A percentile compares a stretch with the other conserved stretches of the same genome.
Conservation (phyloP, 257 asterid species). For the Ehretia macrophylla region DNA sequence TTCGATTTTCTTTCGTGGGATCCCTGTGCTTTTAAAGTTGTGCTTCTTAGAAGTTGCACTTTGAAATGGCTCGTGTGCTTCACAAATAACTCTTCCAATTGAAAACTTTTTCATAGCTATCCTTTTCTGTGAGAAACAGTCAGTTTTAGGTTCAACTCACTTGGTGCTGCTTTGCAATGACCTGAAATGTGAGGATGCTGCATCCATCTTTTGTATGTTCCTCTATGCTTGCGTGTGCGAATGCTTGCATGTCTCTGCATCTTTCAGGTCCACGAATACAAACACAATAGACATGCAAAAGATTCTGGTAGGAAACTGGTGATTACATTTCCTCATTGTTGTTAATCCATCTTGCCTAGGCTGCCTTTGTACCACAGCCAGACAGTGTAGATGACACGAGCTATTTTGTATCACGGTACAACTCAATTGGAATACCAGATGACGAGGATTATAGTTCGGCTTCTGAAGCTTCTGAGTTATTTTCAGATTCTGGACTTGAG, state of each 20-base stretch:
- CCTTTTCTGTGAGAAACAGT: no score
- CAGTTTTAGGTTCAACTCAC: background rate
- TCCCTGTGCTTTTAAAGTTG: no score
- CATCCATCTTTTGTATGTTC: background rate
- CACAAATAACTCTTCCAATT: background rate
- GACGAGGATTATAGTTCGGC: constrained; percentile 49
- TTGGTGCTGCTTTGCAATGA: background rate
- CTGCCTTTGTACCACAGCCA: constrained; percentile 89
- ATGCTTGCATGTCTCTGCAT: no score
- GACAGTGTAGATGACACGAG: constrained; percentile 87
- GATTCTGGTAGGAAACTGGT: no score
- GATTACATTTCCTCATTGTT: constrained; percentile 10
- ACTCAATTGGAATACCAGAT: constrained; percentile 43
- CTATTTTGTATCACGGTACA: constrained; percentile 76
- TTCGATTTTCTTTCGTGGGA: no score
- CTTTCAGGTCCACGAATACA: no score
- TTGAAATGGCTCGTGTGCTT: background rate
- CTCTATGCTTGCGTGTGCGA: no score
- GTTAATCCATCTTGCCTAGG: constrained; percentile 42
- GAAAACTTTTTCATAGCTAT: background rate
- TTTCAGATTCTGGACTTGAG: constrained; percentile 53
- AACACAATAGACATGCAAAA: no score
- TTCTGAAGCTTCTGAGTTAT: constrained; percentile 56
- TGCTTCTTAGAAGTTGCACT: no score
- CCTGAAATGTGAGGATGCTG: background rate